These are phyloP conservation scores for Salvia rosmarinus DNA, from an alignment of 257 asterid genomes.

Conservation along the genomic window DNA sequence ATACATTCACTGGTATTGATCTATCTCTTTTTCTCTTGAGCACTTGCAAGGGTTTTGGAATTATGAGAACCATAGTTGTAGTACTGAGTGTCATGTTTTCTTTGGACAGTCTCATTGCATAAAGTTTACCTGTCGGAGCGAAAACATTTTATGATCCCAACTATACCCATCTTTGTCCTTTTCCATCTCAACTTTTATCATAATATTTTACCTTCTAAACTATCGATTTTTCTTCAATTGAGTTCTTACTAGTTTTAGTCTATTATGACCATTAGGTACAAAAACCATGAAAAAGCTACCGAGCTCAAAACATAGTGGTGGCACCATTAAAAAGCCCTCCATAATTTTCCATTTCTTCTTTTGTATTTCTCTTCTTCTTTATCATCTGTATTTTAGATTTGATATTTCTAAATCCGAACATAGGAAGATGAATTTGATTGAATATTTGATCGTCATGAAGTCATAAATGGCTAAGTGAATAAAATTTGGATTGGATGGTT, in stretches of 20 bases:
- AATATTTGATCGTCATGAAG: neutral
- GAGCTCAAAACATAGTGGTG: neutral
- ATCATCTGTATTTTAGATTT: neutral
- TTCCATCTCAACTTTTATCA: neutral
- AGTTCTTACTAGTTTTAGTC: neutral
- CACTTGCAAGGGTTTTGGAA: constrained; percentile 6
- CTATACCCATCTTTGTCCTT: neutral
- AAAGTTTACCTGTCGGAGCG: neutral
- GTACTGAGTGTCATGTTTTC: neutral
- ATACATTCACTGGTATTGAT: neutral
- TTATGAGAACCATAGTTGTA: constrained; percentile 3
- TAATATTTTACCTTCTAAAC: neutral
- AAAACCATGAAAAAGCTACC: neutral
- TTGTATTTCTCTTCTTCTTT: neutral
- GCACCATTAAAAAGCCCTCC: neutral
- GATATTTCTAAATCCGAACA: neutral
- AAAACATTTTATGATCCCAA: neutral
- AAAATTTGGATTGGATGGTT: neutral
- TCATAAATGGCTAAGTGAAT: neutral
- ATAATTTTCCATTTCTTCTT: neutral
- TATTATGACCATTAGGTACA: neutral
- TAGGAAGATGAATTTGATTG: neutral
- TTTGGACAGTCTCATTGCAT: constrained; percentile 2
- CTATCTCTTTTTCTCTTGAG: neutral
- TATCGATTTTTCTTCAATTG: neutral